These are phyloP conservation scores for Pseudozyma pruni DNA, from an alignment of 1,284 basidiomycete genomes.

Conservation along the genomic window DNA sequence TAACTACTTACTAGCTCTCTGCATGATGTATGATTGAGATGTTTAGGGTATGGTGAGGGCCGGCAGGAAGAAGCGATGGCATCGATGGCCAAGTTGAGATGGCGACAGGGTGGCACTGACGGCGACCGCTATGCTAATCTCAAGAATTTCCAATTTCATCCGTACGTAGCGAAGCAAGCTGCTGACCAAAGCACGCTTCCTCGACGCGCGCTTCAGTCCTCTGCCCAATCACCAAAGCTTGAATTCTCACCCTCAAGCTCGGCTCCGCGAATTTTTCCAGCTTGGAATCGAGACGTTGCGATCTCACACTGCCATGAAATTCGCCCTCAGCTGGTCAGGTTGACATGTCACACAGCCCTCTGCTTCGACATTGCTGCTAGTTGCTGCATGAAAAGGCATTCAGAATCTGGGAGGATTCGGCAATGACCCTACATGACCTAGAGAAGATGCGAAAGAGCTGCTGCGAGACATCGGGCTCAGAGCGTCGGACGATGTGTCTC, in stretches of 20 bases:
- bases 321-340: too few relatives aligned
- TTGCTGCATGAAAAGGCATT: too few relatives aligned
- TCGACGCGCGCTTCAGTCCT: constrained; percentile 16
- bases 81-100: constrained; percentile 5
- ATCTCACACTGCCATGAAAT: too few relatives aligned
- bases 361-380: too few relatives aligned
- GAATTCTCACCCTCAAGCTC: constrained; percentile 24
- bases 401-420: too few relatives aligned
- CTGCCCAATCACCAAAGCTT: constrained; percentile 30
- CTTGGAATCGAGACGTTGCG: too few relatives aligned
- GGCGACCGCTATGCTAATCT: constrained; percentile 31
- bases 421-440: too few relatives aligned
- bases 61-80: not conserved
- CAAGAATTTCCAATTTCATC: constrained; percentile 7
- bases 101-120: constrained; percentile 6
- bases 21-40: constrained; percentile 36
- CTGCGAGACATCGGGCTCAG: constrained; percentile 11
- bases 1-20: constrained; percentile 47
- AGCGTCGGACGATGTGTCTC: constrained; percentile 28
- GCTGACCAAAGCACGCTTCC: constrained; percentile 37
- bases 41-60: constrained; percentile 22
- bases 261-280: constrained; percentile 12
- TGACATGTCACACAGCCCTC: too few relatives aligned
- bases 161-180: constrained; percentile 18
- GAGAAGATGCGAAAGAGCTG: constrained; percentile 17